Base-by-base conservation (phyloP, 2,329 filamentous ascomycete genomes). In the Penicillium sp. region DNA sequence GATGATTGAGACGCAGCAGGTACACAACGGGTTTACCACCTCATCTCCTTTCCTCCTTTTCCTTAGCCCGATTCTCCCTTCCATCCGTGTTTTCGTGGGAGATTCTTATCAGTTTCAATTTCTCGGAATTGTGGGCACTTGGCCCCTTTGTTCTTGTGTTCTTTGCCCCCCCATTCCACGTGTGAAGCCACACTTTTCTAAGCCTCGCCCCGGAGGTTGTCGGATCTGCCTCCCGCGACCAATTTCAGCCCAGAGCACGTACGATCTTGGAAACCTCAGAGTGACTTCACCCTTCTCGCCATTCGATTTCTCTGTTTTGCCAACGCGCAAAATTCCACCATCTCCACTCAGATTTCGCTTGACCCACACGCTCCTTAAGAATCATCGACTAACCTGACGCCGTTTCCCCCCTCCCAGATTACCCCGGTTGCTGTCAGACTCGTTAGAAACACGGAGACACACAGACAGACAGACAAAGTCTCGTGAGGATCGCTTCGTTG, bases 111-210 rank as follows among this genome's bases (percentile, higher is more conserved):
- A 11, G 33, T 49, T 40, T 35, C 31, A 49, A 49, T 40, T 49
- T 49, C 22, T 31, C 20, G 18, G 15, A 49, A 23, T 25, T 12
- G 25, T 29, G 31, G 49, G 54, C 33, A 14, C 22, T 40, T 44
- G 6, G 15, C 8, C 35, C 20, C 42, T 47, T n/a, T 43, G 43
- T 41, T 49, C 22, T 53, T 37, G 11, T 49, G 15, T 44, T 48
- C 44, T 46, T 50, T 46, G 29, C 33, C 53, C 57, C 53, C 57
- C 45, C 53, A 58, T 63, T 60, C 61, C 63, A 65, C 63, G 63
- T 64, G 61, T 55, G 48, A 56, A 60, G 55, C 57, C 59, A 62
- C 49, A 60, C 35, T 53, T 50, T 53, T 55, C 25, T 23, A 57
- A 57, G 49, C 57, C 56, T 54, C 52, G 49, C 44, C 55, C 56